These are phyloP conservation scores for Pichia sp. DNA, from an alignment of 1,139 yeast genomes.

Conservation along the genomic window DNA sequence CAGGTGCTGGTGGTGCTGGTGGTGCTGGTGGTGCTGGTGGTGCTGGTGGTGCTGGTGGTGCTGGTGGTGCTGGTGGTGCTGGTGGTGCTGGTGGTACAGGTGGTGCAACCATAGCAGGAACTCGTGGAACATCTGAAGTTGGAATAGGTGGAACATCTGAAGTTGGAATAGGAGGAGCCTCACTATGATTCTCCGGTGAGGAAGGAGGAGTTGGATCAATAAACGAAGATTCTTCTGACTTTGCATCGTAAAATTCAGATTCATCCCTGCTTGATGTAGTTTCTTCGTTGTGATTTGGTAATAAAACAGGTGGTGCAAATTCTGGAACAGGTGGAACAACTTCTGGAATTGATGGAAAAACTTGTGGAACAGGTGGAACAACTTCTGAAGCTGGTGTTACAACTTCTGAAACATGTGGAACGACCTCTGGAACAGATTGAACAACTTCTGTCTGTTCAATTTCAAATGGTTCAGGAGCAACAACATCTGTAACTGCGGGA, in stretches of 20 bases:
- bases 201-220: conserved; percentile 18
- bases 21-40: conserved; percentile 18
- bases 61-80: conserved; percentile 25
- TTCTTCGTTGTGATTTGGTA: conserved; percentile 3
- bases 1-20: conserved; percentile 20
- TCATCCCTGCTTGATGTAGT: background rate
- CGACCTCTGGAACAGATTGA: background rate
- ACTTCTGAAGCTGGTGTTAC: background rate
- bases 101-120: conserved; percentile 18
- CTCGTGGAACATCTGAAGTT: conserved; percentile 21
- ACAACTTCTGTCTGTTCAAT: background rate
- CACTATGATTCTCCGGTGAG: conserved; percentile 12
- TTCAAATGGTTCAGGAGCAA: too few species aligned
- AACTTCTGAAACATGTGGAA: too few species aligned
- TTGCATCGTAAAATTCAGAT: conserved; percentile 18
- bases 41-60: conserved; percentile 20
- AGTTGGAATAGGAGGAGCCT: conserved; percentile 11
- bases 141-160: conserved; percentile 9
- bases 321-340: conserved; percentile 7
- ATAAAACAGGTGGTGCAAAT: background rate
- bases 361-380: conserved; percentile 10
- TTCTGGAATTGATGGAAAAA: background rate
- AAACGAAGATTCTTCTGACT: conserved; percentile 17
- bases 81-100: conserved; percentile 24
- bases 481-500: background rate